A percentile compares a stretch with the other conserved stretches of the same genome.
Conservation (phyloP, 1,284 basidiomycete genomes). For the Marasmius tenuissimus region DNA sequence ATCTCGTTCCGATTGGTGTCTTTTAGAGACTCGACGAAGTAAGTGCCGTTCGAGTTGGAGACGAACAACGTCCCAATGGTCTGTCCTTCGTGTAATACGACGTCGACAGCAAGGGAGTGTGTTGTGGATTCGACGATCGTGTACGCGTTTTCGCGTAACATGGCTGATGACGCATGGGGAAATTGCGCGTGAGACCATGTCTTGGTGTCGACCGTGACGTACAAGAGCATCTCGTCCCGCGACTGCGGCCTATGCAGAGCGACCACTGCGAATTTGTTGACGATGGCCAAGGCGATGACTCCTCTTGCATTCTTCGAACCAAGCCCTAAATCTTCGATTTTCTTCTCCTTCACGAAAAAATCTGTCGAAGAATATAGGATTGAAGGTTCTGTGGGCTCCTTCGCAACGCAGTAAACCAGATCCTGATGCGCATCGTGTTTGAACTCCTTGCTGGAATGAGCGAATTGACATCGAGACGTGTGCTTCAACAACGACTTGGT, state of each 20-base stretch:
- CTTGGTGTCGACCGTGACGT: conserved; percentile 80
- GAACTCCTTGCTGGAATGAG: conserved; percentile 80
- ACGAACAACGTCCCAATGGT: conserved; percentile 91
- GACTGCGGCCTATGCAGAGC: conserved; percentile 68
- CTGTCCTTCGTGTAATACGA: conserved; percentile 74
- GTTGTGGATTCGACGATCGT: conserved; percentile 93
- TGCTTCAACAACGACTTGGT: conserved; percentile 64
- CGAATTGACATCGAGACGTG: conserved; percentile 81
- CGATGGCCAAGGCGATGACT: conserved; percentile 86
- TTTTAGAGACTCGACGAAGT: conserved; percentile 89
- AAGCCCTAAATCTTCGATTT: conserved; percentile 81
- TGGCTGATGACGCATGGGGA: conserved; percentile 80
- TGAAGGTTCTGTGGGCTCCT: conserved; percentile 55
- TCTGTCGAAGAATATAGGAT: conserved; percentile 81
- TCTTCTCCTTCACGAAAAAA: conserved; percentile 69
- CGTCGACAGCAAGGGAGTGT: conserved; percentile 93
- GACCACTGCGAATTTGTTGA: conserved; percentile 88
- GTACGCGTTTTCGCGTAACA: conserved; percentile 87
- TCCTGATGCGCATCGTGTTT: conserved; percentile 70
- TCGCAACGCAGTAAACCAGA: conserved; percentile 83
- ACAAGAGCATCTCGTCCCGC: conserved; percentile 77
- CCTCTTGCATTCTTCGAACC: conserved; percentile 77
- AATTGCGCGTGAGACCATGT: conserved; percentile 84
- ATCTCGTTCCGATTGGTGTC: conserved; percentile 88
- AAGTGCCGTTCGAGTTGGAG: conserved; percentile 92